Conservation (phyloP, 495 filamentous ascomycete genomes). For the Penicillium canariense region DNA sequence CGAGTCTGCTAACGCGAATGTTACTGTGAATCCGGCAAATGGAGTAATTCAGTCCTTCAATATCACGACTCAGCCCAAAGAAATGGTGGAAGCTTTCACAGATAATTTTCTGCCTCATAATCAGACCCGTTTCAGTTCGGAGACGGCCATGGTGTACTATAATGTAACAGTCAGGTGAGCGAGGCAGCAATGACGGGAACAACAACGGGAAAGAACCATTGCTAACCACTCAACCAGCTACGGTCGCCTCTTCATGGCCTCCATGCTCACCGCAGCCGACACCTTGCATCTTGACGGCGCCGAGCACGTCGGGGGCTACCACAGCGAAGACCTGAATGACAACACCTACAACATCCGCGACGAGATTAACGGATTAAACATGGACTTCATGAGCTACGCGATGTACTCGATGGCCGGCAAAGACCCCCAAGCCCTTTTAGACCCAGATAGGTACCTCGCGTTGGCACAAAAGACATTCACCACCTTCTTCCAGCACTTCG, state of each 20-base stretch:
- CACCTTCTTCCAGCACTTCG: slow-evolving; percentile 40
- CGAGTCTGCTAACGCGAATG: slow-evolving; percentile 28
- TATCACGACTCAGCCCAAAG: slow-evolving; percentile 20
- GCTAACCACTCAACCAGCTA: slow-evolving; percentile 18
- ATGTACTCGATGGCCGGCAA: slow-evolving; percentile 30
- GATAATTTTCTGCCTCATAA: slow-evolving; percentile 29
- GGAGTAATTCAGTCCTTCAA: slow-evolving; percentile 28
- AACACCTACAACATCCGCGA: slow-evolving; percentile 40
- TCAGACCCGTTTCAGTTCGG: neutral
- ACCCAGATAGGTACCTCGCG: slow-evolving; percentile 15
- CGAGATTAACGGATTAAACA: slow-evolving; percentile 31
- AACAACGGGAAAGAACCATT: neutral
- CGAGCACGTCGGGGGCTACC: slow-evolving; percentile 6
- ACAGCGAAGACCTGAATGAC: slow-evolving; percentile 27
- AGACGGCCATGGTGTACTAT: neutral
- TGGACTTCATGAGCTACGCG: slow-evolving; percentile 41
- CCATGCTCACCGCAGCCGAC: slow-evolving; percentile 32
- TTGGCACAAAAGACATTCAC: slow-evolving; percentile 31
- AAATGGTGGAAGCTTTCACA: slow-evolving; percentile 19
- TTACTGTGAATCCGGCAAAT: slow-evolving; percentile 29
- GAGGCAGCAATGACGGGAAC: neutral
- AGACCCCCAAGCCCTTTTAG: slow-evolving; percentile 25
- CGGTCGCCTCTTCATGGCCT: slow-evolving; percentile 33
- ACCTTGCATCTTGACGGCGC: slow-evolving; percentile 11
- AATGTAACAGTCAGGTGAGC: slow-evolving; percentile 24